These are phyloP conservation scores for Penicillium sp. DNA, from an alignment of 2,329 filamentous ascomycete genomes.

Conservation along the genomic window DNA sequence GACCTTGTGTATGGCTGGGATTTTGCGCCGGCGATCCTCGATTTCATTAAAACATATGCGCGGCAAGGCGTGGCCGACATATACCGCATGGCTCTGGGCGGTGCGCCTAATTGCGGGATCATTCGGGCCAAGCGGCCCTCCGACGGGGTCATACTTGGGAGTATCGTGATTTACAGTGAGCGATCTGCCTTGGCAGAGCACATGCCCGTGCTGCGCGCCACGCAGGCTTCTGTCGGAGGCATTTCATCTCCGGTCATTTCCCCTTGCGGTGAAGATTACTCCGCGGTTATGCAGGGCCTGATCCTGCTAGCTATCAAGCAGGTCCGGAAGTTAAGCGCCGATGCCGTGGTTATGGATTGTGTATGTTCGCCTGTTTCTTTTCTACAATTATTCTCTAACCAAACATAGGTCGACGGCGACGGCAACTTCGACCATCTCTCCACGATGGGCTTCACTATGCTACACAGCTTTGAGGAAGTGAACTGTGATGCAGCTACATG, in stretches of 20 bases:
- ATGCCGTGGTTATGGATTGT: constrained; percentile 73
- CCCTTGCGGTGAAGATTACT: constrained; percentile 64
- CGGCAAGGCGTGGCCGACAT: constrained; percentile 76
- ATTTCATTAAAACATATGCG: constrained; percentile 70
- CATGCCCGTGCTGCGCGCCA: constrained; percentile 65
- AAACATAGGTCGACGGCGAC: constrained; percentile 63
- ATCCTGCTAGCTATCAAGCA: constrained; percentile 78
- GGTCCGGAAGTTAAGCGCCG: constrained; percentile 73
- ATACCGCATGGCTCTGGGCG: constrained; percentile 71
- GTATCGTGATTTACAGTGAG: constrained; percentile 73
- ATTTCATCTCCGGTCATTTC: constrained; percentile 78
- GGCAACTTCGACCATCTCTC: constrained; percentile 70
- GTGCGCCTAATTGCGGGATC: constrained; percentile 71
- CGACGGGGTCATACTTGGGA: constrained; percentile 69
- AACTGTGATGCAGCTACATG: constrained; percentile 64
- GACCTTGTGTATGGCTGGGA: constrained; percentile 80
- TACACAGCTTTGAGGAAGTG: constrained; percentile 80
- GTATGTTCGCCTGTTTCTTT: constrained; percentile 51
- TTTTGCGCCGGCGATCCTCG: constrained; percentile 69
- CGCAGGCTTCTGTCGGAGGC: constrained; percentile 61
- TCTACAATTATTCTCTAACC: constrained; percentile 18
- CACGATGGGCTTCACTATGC: constrained; percentile 74
- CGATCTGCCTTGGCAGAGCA: constrained; percentile 66
- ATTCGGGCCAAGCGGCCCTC: constrained; percentile 73
- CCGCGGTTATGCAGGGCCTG: constrained; percentile 72